A percentile compares a stretch with the other conserved stretches of the same genome.
Conservation (phyloP, 1,284 basidiomycete species). For the Malassezia sympodialis region DNA sequence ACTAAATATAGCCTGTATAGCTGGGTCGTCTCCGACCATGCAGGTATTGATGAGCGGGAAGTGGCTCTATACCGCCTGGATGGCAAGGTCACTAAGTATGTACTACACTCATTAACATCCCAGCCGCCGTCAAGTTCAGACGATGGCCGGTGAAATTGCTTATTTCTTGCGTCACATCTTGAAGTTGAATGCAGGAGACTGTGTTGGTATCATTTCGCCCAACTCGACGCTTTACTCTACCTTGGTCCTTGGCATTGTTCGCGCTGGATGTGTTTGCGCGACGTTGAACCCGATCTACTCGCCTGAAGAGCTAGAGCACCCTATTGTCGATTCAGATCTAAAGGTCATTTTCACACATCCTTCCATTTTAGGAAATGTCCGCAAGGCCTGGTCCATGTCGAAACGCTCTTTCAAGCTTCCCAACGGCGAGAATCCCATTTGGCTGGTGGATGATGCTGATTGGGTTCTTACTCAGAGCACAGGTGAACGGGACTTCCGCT, state of each 20-base stretch:
- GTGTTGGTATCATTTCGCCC: constrained; percentile 39
- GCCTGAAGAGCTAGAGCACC: constrained; percentile 39
- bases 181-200: constrained; percentile 24
- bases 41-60: background rate
- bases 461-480: constrained; percentile 19
- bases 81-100: constrained; percentile 24
- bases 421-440: constrained; percentile 28
- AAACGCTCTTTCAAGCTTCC: constrained; percentile 17
- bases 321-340: constrained; percentile 30
- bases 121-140: constrained; percentile 27
- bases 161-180: constrained; percentile 29
- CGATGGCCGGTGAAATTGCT: constrained; percentile 25
- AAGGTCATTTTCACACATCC: constrained; percentile 34
- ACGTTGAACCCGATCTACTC: constrained; percentile 39
- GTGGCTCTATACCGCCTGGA: constrained; percentile 22
- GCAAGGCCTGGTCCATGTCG: constrained; percentile 26
- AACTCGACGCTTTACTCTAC: constrained; percentile 34
- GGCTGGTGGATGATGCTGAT: constrained; percentile 41
- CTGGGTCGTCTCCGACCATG: constrained; percentile 6
- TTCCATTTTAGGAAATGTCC: constrained; percentile 21
- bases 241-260: constrained; percentile 15
- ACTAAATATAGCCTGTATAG: constrained; percentile 6
- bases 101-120: background rate
- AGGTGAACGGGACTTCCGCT: constrained; percentile 28
- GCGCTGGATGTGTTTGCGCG: constrained; percentile 31